Evolutionary conservation across 352 stramenopile species (phyloP), one percentile per base, ranked within the genome.

Genomic region (Pythium aquatile): DNA sequence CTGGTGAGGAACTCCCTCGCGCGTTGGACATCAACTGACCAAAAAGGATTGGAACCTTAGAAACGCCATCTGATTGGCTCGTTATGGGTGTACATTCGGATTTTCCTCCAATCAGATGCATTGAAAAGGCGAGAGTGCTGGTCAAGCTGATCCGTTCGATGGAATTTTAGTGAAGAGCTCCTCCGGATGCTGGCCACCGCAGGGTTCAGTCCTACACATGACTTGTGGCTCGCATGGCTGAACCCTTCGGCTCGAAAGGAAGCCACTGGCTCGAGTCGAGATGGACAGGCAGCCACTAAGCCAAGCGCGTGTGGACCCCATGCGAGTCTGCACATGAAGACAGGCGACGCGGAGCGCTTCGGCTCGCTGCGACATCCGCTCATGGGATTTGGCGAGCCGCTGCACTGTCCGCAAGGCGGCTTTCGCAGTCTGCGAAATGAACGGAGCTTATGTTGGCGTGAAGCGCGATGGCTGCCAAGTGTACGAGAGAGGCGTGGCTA

Each of bases 1-100:
- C 35, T 40, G 35, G 35, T 40, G 35, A 40, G 35, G 35, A 40
- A 40, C 35, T 40, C 35, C 35, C 35, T 40, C 35, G 35, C 35
- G 5, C 35, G 35, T 40, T 40, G 35, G 35, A 40, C 35, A 40
- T 40, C 8, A 35, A 35, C 32, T 35, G 32, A 35, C 20, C 35
- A 40, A 40, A 40, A 14, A 40, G 35, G 10, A 16, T 40, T 10
- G 24, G 28, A 52, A 52, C 28, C 29, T 52, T 28, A 52, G 17
- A 52, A 52, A 52, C 24, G 44, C 14, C 11, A 52, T 28, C 13
- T 52, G 44, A 52, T 52, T 52, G 44, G 44, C n/a, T 52, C 5
- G 16, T 52, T 5, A 29, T 24, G n/a, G 24, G 44, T 30, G 16
- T 30, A 24, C 9, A 13, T 30, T 29, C 24, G 2, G 7, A 13